Evolutionary conservation across 768 basidiomycete genomes (phyloP).

Genomic region (Termitomyces sp.): DNA sequence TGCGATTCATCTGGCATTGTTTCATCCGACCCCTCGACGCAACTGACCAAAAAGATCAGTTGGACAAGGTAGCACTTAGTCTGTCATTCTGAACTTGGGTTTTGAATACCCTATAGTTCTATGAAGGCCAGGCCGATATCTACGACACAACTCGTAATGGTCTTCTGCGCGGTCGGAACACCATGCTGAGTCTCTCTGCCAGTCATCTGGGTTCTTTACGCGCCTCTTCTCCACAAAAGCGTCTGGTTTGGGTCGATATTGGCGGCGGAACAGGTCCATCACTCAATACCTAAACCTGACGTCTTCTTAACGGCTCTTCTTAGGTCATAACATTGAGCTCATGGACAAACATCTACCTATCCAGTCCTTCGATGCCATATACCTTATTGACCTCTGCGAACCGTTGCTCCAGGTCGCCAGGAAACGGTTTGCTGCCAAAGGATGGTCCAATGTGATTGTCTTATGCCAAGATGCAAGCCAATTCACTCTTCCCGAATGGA

Average conservation of each 20-base stretch:
- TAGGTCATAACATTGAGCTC: constrained; percentile 57
- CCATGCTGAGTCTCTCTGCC: constrained; percentile 65
- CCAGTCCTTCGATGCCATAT: constrained; percentile 57
- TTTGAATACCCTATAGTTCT: constrained; percentile 36
- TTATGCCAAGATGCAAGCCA: constrained; percentile 67
- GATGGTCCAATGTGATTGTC: constrained; percentile 71
- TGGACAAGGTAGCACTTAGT: constrained; percentile 31
- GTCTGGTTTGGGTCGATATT: constrained; percentile 72
- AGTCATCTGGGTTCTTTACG: constrained; percentile 51
- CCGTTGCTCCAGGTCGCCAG: constrained; percentile 66
- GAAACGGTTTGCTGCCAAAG: constrained; percentile 55
- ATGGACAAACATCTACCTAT: constrained; percentile 62
- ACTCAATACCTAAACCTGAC: not conserved
- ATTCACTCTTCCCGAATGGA: constrained; percentile 60
- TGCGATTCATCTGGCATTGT: constrained; percentile 46
- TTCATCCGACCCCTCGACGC: constrained; percentile 37
- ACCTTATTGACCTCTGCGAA: constrained; percentile 70
- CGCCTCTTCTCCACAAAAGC: constrained; percentile 30
- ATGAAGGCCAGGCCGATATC: constrained; percentile 61
- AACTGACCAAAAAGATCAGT: constrained; percentile 34
- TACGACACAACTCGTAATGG: constrained; percentile 63
- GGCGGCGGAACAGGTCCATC: constrained; percentile 60
- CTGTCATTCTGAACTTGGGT: not conserved
- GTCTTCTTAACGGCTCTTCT: not conserved
- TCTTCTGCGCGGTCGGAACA: constrained; percentile 63